These are phyloP conservation scores for Chrysopogon serrulatus DNA, from an alignment of 176 grass and related monocot species.

Conservation along the genomic window DNA sequence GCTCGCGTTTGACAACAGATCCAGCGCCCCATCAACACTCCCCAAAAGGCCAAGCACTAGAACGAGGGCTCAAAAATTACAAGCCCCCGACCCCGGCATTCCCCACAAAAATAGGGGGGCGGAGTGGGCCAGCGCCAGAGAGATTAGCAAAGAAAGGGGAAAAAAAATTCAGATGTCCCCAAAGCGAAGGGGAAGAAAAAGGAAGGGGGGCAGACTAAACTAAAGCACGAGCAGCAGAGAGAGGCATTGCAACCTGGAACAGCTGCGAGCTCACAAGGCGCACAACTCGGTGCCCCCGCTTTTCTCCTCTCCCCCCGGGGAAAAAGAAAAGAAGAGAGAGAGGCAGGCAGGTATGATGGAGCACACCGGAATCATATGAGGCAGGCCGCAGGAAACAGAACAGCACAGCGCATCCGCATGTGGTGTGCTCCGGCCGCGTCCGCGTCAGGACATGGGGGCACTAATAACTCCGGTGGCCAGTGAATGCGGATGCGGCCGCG, in stretches of 20 bases:
- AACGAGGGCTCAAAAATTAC: conserved; percentile 27
- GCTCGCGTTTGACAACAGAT: conserved; percentile 28
- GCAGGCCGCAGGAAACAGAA: too few relatives aligned
- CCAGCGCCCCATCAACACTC: conserved; percentile 28
- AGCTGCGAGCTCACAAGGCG: conserved; percentile 50
- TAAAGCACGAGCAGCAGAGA: conserved; percentile 21
- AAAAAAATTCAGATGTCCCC: conserved; percentile 27
- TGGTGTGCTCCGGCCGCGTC: conserved; percentile 25
- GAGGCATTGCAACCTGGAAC: conserved; percentile 54
- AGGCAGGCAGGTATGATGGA: conserved; percentile 26
- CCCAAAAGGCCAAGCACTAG: conserved; percentile 20
- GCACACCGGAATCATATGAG: conserved; percentile 51
- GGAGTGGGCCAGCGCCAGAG: conserved; percentile 34
- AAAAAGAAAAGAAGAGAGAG: background rate
- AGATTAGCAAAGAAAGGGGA: conserved; percentile 34
- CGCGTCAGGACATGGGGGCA: conserved; percentile 47
- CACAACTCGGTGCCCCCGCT: conserved; percentile 17
- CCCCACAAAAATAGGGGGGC: conserved; percentile 31
- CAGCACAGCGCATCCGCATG: conserved; percentile 40
- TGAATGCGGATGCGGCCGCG: conserved; percentile 45
- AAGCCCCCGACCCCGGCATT: conserved; percentile 30
- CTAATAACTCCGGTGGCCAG: conserved; percentile 43
- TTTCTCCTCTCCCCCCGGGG: background rate
- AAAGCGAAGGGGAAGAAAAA: background rate
- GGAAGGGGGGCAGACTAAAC: background rate